These are phyloP conservation scores for Lepraria neglecta DNA, from an alignment of 495 filamentous ascomycete genomes.

Conservation along the genomic window DNA sequence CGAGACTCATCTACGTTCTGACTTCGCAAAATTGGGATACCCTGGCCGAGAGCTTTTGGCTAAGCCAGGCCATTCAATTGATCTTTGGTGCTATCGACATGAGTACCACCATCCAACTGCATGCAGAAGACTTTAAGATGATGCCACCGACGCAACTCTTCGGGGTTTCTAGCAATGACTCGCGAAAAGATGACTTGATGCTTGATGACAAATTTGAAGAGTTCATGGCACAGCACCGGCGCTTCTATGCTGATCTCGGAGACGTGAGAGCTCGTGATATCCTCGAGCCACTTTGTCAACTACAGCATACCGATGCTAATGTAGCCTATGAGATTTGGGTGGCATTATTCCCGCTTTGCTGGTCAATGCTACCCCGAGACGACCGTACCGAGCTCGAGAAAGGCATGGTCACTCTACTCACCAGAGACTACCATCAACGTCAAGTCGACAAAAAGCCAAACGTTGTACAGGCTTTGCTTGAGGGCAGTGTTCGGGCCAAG, in stretches of 20 bases:
- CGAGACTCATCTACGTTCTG: conserved; percentile 79
- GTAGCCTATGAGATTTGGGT: conserved; percentile 87
- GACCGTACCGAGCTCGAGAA: conserved; percentile 88
- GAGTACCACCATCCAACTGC: conserved; percentile 65
- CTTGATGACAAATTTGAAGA: conserved; percentile 73
- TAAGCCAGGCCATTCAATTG: conserved; percentile 86
- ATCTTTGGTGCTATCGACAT: conserved; percentile 86
- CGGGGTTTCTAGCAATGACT: conserved; percentile 56
- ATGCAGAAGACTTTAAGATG: conserved; percentile 74
- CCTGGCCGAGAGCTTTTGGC: conserved; percentile 89
- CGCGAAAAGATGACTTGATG: conserved; percentile 63
- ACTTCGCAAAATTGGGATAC: conserved; percentile 97
- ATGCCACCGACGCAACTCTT: conserved; percentile 65
- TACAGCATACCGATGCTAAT: conserved; percentile 80
- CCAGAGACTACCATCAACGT: conserved; percentile 89
- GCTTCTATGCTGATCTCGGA: conserved; percentile 74
- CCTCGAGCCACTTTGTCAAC: conserved; percentile 83
- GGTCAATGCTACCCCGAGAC: conserved; percentile 80
- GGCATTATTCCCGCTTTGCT: conserved; percentile 81
- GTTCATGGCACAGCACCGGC: conserved; percentile 67
- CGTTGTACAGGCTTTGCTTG: conserved; percentile 82
- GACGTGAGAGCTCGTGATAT: conserved; percentile 82
- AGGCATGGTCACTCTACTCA: conserved; percentile 76
- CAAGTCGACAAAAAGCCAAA: conserved; percentile 93
- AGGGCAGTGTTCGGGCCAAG: conserved; percentile 71